Base-by-base conservation (phyloP, 2,329 filamentous ascomycete genomes). In the Penicillium corylophilum region DNA sequence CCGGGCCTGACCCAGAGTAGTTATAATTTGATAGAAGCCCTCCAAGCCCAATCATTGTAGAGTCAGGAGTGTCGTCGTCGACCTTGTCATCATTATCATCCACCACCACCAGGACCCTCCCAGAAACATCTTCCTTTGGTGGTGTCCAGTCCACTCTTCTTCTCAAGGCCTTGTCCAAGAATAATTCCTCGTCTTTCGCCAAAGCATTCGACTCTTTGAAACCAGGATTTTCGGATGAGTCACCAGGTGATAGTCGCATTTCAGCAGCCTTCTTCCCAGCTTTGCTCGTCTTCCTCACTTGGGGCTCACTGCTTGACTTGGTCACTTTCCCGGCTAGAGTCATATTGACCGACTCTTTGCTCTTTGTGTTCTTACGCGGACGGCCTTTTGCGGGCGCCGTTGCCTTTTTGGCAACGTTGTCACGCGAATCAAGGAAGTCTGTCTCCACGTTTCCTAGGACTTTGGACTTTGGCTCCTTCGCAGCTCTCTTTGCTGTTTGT, bases 71-170 rank as follows among this genome's bases (percentile, higher is more conserved):
- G 13, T 5, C 44, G 16, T 39, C 46, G 24, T 50, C 26, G 39
- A 45, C 33, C 15, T 31, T 44, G 1, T 39, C 44, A 16, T 49
- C 45, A 22, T 51, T 51, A 7, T 54, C 55, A 24, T 59, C 51
- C 35, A 63, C 59, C 28, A 60, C 51, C 35, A 63, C 59, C 28
- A 55, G 56, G 35, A 55, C 61, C 50, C 65, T 53, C 3, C 65
- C 51, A 1, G 38, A 33, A 24, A 58, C 60, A 38, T 75, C 76
- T 29, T 75, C 64, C 42, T 75, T 77, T 4, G 83, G 80, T 2
- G 87, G 88, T 1, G 88, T 91, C 88, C 88, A 91, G 51, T 85
- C 79, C 13, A 72, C 64, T 53, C 83, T 78, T 53, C 87, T 77
- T 41, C 72, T 74, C 23, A 80, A 66, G 7, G 86, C 87, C 41